Evolutionary conservation across 2,329 filamentous ascomycete species (phyloP).

Genomic region (Diaporthe sp.): DNA sequence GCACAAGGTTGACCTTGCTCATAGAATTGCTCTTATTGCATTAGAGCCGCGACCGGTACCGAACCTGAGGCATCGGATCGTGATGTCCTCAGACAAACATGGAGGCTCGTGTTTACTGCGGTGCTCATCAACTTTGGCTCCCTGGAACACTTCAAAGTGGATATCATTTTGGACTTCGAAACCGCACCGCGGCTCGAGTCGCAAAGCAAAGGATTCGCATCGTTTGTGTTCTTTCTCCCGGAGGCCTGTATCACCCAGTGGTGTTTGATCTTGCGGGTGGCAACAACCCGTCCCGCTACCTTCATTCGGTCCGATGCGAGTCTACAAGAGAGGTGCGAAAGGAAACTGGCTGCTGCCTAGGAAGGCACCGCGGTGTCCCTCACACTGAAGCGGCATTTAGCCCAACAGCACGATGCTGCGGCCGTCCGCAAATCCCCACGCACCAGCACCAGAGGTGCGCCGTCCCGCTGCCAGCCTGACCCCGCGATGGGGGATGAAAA

Average conservation of each 20-base stretch:
- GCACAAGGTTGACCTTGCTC: background rate
- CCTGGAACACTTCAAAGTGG: background rate
- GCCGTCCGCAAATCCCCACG: conserved; percentile 23
- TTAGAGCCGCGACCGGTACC: conserved; percentile 5
- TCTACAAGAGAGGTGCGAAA: background rate
- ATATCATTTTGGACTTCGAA: background rate
- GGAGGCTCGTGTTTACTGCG: background rate
- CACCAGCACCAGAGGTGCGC: background rate
- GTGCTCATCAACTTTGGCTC: background rate
- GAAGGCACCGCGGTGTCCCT: background rate
- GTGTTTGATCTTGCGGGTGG: background rate
- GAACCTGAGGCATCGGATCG: background rate
- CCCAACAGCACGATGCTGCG: conserved; percentile 14
- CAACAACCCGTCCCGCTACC: background rate
- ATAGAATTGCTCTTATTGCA: conserved; percentile 12
- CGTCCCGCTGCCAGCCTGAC: background rate
- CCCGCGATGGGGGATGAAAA: background rate
- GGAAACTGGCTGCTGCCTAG: background rate
- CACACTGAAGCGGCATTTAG: background rate
- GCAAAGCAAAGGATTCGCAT: background rate
- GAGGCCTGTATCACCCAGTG: background rate
- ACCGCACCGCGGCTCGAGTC: background rate
- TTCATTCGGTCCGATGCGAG: conserved; percentile 8
- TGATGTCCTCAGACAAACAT: background rate
- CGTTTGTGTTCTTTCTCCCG: background rate